Conservation (phyloP, 345 rosid species). For the Citrus medica region DNA sequence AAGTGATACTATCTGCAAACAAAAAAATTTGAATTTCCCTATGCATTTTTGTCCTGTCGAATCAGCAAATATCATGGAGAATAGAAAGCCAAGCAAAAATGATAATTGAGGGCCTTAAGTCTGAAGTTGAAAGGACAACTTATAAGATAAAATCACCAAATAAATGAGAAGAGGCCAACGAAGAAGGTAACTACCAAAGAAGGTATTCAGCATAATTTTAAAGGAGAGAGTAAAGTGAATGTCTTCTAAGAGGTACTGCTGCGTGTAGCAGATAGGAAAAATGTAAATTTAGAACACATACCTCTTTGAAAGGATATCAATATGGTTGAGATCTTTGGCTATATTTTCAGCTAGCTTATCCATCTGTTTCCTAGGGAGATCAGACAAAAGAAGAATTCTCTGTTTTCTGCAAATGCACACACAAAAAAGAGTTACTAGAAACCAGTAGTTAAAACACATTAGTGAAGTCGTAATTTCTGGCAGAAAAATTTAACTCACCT, state of each 20-base stretch:
- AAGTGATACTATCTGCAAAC: background rate
- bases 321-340: constrained; percentile 75
- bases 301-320: constrained; percentile 94
- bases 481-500: constrained; percentile 46
- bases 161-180: background rate
- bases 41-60: background rate
- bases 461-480: background rate
- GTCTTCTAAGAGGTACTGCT: background rate
- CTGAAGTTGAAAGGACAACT: background rate
- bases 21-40: background rate
- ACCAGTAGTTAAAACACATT: constrained; percentile 4
- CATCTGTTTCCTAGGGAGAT: constrained; percentile 94
- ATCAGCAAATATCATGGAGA: background rate
- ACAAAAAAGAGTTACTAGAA: constrained; percentile 5
- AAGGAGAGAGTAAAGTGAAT: background rate
- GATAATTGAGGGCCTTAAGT: background rate
- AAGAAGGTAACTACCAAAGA: background rate
- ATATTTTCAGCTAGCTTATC: constrained; percentile 75
- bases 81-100: background rate
- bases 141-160: background rate
- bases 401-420: constrained; percentile 61
- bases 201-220: background rate
- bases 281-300: constrained; percentile 15
- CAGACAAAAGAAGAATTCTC: constrained; percentile 92
- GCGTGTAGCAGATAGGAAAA: background rate